Base-by-base conservation (phyloP, 2,329 filamentous ascomycete species). In the Fusarium tuaranense region DNA sequence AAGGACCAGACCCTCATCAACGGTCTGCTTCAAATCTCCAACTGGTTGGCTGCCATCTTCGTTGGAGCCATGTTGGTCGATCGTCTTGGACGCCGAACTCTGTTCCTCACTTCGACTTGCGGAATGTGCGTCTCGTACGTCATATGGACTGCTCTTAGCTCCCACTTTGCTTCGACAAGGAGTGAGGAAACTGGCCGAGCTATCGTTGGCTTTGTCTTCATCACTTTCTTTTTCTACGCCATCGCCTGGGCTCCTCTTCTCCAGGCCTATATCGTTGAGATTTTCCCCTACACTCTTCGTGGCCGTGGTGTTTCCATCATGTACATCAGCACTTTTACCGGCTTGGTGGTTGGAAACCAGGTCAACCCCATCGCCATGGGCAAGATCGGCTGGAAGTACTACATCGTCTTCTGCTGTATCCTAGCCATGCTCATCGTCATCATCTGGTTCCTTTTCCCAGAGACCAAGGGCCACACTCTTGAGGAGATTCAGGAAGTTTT, bases 321-420 rank as follows among this genome's bases (percentile, higher is more conserved):
- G 71, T 74, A 78, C 16, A 27, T 78, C 32, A 66, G 71, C 7
- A 77, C 71, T 1, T 77, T 75, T 14, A 58, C 70, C 0, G 68
- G 64, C 5, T 48, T 81, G 14, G 80, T 77, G 1, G 81, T 86
- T 51, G 83, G 82, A 22, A 83, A 83, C 67, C 83, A 83, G 51
- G 81, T 84, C 55, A 85, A 84, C 59, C 85, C 84, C 0, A 82
- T 86, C 7, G 84, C 82, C 0, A 80, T 86, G 62, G 70, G 78
- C 2, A 78, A 70, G 0, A 81, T 86, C 13, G 76, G 71, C 0
- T 86, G 84, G 83, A 83, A 79, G 58, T 86, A 85, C 67, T 86
- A 84, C 55, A 80, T 82, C 44, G 78, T 86, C 12, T 86, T 83
- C 61, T 79, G 81, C 66, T 81, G 80, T 10, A 82, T 83, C 41